These are phyloP conservation scores for Podospora pseudocomata DNA, from an alignment of 495 filamentous ascomycete genomes.

Conservation along the genomic window DNA sequence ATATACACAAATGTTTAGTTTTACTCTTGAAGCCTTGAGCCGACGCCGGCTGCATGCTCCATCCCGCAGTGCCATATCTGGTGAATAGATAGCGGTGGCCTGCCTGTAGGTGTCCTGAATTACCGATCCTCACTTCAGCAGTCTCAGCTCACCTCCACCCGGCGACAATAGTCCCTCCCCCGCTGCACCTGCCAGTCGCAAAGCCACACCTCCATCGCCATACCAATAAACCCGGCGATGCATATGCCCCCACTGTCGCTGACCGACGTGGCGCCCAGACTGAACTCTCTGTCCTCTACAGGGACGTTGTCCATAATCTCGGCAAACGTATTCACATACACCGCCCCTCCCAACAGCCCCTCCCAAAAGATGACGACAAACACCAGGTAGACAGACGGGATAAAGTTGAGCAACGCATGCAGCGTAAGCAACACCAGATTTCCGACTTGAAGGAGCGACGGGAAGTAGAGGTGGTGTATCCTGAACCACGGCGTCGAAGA, in stretches of 20 bases:
- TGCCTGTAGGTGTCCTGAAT: too few species aligned
- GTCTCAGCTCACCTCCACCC: constrained; percentile 36
- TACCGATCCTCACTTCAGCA: too few species aligned
- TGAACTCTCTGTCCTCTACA: constrained; percentile 79
- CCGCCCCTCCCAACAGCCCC: constrained; percentile 80
- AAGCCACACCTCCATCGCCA: constrained; percentile 77
- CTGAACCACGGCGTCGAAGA: constrained; percentile 85
- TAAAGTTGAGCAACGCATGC: constrained; percentile 72
- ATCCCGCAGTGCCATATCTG: too few species aligned
- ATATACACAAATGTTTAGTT: too few species aligned
- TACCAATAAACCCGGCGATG: constrained; percentile 78
- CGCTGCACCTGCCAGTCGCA: constrained; percentile 76
- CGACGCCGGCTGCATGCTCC: too few species aligned
- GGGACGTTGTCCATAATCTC: constrained; percentile 80
- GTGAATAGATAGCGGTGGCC: too few species aligned
- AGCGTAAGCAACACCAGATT: constrained; percentile 72
- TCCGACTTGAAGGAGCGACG: constrained; percentile 74
- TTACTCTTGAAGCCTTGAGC: too few species aligned
- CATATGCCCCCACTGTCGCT: constrained; percentile 91
- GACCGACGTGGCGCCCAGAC: constrained; percentile 81
- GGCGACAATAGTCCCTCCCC: constrained; percentile 73
- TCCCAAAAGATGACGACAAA: constrained; percentile 93
- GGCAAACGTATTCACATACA: constrained; percentile 95
- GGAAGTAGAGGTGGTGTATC: constrained; percentile 73
- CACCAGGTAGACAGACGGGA: constrained; percentile 78